These are phyloP conservation scores for Triticum urartu DNA, from an alignment of 176 grass and related monocot genomes.

Conservation along the genomic window DNA sequence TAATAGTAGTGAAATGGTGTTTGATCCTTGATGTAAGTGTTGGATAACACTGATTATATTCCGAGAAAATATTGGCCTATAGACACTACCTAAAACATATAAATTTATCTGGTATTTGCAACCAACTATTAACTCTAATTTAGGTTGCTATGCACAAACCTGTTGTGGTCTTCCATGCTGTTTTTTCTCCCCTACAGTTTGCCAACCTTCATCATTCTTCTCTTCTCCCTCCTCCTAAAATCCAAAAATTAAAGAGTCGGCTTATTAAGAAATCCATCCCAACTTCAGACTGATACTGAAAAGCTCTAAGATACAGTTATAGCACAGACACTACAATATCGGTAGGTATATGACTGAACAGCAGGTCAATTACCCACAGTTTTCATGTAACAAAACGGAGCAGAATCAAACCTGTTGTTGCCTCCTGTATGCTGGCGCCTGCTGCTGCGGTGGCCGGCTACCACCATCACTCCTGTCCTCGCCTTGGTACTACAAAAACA, in stretches of 20 bases:
- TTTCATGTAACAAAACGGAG: not conserved
- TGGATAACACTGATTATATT: not conserved
- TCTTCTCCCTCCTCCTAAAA: slow-evolving; percentile 42
- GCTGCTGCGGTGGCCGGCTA: not conserved
- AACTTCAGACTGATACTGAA: not conserved
- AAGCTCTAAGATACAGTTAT: slow-evolving; percentile 10
- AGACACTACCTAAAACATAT: not conserved
- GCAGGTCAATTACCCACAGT: not conserved
- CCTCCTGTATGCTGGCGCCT: slow-evolving; percentile 21
- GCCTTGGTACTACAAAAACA: slow-evolving; percentile 4
- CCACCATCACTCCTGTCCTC: slow-evolving; percentile 6
- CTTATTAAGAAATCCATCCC: not conserved
- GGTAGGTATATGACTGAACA: not conserved
- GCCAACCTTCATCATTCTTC: slow-evolving; percentile 50
- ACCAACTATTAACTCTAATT: slow-evolving; percentile 1
- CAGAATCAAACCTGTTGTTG: slow-evolving; percentile 44
- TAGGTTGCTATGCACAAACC: slow-evolving; percentile 37
- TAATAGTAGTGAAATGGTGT: not conserved
- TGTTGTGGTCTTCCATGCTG: slow-evolving; percentile 61
- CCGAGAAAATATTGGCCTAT: not conserved
- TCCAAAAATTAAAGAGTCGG: slow-evolving; percentile 32
- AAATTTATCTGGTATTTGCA: slow-evolving; percentile 1
- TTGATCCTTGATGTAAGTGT: not conserved
- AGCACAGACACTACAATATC: not conserved
- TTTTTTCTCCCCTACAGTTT: slow-evolving; percentile 63